phyloP scores from a whole-genome alignment of 2,329 filamentous ascomycete genomes.

The Colletotrichum godetiae region DNA sequence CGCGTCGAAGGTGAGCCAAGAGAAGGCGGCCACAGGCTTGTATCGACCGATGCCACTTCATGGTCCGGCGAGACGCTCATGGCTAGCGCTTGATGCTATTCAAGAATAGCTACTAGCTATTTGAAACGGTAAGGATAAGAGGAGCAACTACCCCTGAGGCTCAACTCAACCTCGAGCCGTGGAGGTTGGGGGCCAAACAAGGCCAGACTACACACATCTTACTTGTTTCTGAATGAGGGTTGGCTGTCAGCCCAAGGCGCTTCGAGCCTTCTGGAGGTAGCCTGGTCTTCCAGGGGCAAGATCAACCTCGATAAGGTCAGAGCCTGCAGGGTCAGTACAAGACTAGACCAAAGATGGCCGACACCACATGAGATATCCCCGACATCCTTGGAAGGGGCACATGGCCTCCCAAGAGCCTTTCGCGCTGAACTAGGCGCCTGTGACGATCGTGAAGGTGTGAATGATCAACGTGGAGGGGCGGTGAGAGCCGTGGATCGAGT shows the following conservation, averaged over 20 bases:
- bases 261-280: neutral
- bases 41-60: neutral
- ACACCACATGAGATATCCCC: constrained; percentile 1
- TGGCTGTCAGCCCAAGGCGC: constrained; percentile 13
- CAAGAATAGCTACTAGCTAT: neutral
- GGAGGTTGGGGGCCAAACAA: constrained; percentile 7
- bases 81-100: constrained; percentile 9
- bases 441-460: constrained; percentile 23
- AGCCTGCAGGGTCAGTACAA: neutral
- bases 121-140: neutral
- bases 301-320: constrained; percentile 13
- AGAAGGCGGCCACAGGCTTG: constrained; percentile 6
- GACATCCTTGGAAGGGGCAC: neutral
- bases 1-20: neutral
- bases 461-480: constrained; percentile 13
- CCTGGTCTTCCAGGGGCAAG: constrained; percentile 4
- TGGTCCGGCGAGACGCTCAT: constrained; percentile 19
- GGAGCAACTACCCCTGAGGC: neutral
- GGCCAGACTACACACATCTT: neutral
- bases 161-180: neutral
- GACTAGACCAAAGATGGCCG: constrained; percentile 7
- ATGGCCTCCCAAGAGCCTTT: neutral
- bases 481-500: constrained; percentile 11
- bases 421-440: constrained; percentile 26
- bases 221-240: constrained; percentile 15